A percentile compares a stretch with the other conserved stretches of the same genome.
These are phyloP conservation scores for Sphagnum magellanicum DNA, from an alignment of 228 moss, liverwort and hornwort species.

Conservation along the genomic window DNA sequence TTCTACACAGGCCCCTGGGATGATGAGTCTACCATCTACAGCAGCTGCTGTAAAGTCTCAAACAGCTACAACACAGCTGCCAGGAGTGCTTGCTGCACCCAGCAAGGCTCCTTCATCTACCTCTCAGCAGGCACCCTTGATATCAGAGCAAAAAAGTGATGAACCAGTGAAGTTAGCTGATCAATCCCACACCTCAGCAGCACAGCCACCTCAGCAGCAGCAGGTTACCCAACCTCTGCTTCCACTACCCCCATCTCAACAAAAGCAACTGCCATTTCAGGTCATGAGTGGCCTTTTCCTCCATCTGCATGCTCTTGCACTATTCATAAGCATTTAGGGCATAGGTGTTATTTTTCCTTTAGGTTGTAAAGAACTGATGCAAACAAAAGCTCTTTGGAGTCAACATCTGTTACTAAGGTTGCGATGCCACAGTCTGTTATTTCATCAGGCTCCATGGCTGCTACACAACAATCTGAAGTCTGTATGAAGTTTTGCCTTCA, in stretches of 20 bases:
- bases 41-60: conserved; percentile 32
- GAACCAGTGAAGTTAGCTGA: conserved; percentile 39
- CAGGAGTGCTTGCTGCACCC: conserved; percentile 23
- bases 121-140: conserved; percentile 24
- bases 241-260: conserved; percentile 54
- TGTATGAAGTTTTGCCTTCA: no score
- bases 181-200: conserved; percentile 24
- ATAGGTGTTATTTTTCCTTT: no score
- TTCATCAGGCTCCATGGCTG: no score
- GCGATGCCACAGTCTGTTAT: no score
- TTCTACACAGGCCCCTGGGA: conserved; percentile 17
- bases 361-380: no score
- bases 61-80: conserved; percentile 25
- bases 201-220: conserved; percentile 7
- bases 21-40: conserved; percentile 21
- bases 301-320: not conserved
- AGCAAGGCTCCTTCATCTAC: conserved; percentile 24
- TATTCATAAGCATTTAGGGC: no score
- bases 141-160: conserved; percentile 42
- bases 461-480: no score
- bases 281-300: conserved; percentile 2
- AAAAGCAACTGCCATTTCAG: conserved; percentile 47
- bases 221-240: not conserved
- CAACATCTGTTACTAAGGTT: no score
- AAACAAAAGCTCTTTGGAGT: no score